Conservation (phyloP, 148 eudicot genomes). For the Diospyros kaki region DNA sequence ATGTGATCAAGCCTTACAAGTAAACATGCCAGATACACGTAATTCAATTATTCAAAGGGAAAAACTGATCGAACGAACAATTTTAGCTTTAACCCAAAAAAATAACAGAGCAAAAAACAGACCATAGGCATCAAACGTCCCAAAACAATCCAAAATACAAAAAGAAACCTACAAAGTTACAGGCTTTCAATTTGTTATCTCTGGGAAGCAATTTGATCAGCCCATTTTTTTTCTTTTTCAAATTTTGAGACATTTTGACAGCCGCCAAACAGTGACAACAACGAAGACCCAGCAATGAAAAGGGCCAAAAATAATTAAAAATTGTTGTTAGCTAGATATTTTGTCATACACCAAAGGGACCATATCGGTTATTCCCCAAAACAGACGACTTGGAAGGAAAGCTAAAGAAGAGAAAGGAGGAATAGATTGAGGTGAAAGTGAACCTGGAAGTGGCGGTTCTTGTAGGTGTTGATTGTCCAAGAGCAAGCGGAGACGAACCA, state of each 20-base stretch:
- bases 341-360: neutral
- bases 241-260: neutral
- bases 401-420: neutral
- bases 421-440: neutral
- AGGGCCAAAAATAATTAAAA: too few relatives aligned
- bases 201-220: too few relatives aligned
- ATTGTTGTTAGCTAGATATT: neutral
- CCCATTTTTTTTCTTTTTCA: neutral
- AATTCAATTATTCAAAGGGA: too few relatives aligned
- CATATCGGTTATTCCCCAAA: neutral
- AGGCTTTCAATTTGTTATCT: too few relatives aligned
- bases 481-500: constrained; percentile 65
- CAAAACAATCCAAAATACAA: too few relatives aligned
- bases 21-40: too few relatives aligned
- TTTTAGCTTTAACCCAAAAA: too few relatives aligned
- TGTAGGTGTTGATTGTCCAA: constrained; percentile 72
- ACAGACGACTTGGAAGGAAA: neutral
- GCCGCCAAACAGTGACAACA: neutral
- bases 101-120: too few relatives aligned
- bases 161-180: too few relatives aligned
- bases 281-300: neutral
- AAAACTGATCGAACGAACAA: too few relatives aligned
- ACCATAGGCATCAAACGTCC: too few relatives aligned
- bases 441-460: constrained; percentile 33
- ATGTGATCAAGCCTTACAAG: too few relatives aligned